Percentiles rank a stretch among this genome's conserved stretches.
These are phyloP conservation scores for Mallotus repandus DNA, from an alignment of 441 rosid species.

Conservation along the genomic window DNA sequence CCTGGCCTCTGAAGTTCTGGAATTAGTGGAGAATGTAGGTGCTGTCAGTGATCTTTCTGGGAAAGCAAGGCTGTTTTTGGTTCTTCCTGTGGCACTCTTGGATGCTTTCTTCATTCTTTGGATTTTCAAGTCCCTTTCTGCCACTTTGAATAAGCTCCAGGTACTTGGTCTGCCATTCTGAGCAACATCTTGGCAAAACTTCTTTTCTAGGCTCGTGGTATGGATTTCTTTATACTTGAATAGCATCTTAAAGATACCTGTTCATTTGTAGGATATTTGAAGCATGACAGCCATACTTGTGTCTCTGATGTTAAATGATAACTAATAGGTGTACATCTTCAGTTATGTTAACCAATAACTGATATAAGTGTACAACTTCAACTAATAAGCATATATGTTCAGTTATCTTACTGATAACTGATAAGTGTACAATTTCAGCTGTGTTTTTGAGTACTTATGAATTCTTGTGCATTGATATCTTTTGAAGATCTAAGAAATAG, in stretches of 20 bases:
- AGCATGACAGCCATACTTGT: background rate
- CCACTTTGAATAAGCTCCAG: constrained; percentile 93
- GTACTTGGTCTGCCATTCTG: constrained; percentile 35
- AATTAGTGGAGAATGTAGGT: constrained; percentile 86
- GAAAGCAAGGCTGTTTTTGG: constrained; percentile 77
- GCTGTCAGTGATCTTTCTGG: constrained; percentile 92
- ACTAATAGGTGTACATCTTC: background rate
- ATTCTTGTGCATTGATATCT: too few relatives aligned
- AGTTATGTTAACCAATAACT: background rate
- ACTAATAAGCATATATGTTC: background rate
- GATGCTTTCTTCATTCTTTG: constrained; percentile 96
- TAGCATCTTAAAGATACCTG: background rate
- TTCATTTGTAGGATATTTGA: background rate
- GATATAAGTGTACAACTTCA: too few relatives aligned
- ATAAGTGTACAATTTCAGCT: background rate
- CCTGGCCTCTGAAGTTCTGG: constrained; percentile 90
- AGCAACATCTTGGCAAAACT: background rate
- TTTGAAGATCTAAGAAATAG: too few relatives aligned
- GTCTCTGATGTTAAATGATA: too few relatives aligned
- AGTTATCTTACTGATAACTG: background rate
- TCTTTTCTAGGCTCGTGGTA: background rate
- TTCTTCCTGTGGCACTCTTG: constrained; percentile 81
- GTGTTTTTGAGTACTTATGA: constrained; percentile 3
- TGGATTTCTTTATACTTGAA: background rate
- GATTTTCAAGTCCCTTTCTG: constrained; percentile 91